These are phyloP conservation scores for Shiraia sp. DNA, from an alignment of 2,329 filamentous ascomycete genomes.

Conservation along the genomic window DNA sequence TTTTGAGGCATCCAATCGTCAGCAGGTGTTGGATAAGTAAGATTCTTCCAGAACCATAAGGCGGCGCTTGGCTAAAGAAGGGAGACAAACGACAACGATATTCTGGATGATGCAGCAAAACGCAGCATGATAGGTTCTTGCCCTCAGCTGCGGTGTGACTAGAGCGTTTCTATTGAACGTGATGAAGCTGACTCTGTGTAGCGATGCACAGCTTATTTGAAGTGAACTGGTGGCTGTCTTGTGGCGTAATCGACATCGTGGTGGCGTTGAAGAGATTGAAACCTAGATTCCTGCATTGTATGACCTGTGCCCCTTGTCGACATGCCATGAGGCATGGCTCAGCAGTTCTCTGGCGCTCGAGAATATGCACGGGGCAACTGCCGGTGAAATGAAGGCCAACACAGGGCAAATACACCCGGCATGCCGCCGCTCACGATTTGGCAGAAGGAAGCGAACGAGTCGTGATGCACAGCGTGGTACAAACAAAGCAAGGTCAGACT, in stretches of 20 bases:
- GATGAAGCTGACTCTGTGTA: conserved; percentile 13
- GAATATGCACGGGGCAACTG: conserved; percentile 2
- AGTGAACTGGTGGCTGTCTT: conserved; percentile 10
- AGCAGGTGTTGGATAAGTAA: conserved; percentile 12
- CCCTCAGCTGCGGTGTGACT: conserved; percentile 12
- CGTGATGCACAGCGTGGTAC: not conserved
- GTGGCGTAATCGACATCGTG: conserved; percentile 14
- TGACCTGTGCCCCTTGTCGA: no score
- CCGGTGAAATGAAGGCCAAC: not conserved
- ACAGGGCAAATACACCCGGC: not conserved
- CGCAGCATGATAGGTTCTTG: conserved; percentile 3
- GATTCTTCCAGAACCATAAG: conserved; percentile 12
- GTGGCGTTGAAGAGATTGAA: conserved; percentile 10
- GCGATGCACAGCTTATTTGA: conserved; percentile 11
- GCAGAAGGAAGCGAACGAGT: not conserved
- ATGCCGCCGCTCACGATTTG: not conserved
- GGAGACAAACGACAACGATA: conserved; percentile 9
- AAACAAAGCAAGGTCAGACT: conserved; percentile 11
- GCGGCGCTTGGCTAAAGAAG: conserved; percentile 10
- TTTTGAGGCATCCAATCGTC: conserved; percentile 14
- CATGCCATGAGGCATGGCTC: conserved; percentile 14
- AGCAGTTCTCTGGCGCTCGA: conserved; percentile 2
- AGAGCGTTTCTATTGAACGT: conserved; percentile 14
- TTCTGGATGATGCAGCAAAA: conserved; percentile 13
- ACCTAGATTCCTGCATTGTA: no score